phyloP scores from a whole-genome alignment of 2,329 filamentous ascomycete genomes.

The Epichloe hybrida region DNA sequence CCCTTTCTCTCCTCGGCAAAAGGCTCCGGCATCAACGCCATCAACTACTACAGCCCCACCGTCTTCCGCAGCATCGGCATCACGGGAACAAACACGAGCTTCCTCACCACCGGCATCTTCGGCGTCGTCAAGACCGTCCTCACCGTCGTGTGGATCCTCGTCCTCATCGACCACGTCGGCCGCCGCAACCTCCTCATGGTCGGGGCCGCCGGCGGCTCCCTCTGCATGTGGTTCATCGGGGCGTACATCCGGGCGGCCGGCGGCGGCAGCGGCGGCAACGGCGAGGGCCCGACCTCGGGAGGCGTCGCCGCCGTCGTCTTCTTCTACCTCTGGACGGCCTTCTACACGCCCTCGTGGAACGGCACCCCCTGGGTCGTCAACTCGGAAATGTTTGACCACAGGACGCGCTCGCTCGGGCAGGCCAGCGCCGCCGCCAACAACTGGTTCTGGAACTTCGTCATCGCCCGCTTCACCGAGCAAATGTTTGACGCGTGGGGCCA shows the following conservation, averaged over 20 bases:
- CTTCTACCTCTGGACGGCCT: constrained; percentile 41
- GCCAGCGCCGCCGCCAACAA: constrained; percentile 59
- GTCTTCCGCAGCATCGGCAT: constrained; percentile 18
- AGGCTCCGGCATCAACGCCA: constrained; percentile 17
- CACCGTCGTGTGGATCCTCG: constrained; percentile 29
- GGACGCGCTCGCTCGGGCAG: constrained; percentile 49
- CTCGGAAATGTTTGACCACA: constrained; percentile 61
- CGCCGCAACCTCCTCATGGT: constrained; percentile 48
- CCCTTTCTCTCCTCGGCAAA: neutral
- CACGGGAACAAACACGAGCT: constrained; percentile 10
- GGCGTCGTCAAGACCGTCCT: constrained; percentile 16
- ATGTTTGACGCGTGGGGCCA: constrained; percentile 48
- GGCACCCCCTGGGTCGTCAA: constrained; percentile 66
- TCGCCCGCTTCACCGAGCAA: constrained; percentile 52
- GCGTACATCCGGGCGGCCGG: constrained; percentile 24
- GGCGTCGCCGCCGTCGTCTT: constrained; percentile 55
- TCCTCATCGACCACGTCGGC: constrained; percentile 20
- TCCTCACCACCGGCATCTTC: constrained; percentile 18
- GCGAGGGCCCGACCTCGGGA: constrained; percentile 21
- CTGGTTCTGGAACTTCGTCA: constrained; percentile 61
- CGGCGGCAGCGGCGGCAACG: constrained; percentile 1
- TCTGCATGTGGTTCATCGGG: constrained; percentile 53
- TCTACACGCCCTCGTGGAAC: constrained; percentile 62
- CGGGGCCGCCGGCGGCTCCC: constrained; percentile 46
- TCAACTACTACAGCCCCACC: constrained; percentile 19